phyloP scores from a whole-genome alignment of 208 protist genomes.

The Giardia muris region DNA sequence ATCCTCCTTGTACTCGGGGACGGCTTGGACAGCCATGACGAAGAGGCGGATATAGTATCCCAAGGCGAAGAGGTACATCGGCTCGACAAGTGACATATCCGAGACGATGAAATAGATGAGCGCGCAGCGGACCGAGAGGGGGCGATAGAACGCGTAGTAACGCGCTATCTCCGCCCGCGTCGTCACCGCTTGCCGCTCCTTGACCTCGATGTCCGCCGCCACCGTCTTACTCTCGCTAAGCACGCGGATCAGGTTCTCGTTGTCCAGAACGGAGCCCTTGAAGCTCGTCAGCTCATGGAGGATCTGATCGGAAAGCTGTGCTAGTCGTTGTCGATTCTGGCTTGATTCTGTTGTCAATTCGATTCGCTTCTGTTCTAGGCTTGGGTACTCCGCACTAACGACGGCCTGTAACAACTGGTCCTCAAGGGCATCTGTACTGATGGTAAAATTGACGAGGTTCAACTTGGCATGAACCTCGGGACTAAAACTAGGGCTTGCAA shows the following conservation, averaged over 20 bases:
- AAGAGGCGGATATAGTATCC: constrained; percentile 79
- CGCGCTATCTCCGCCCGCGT: constrained; percentile 69
- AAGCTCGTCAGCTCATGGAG: constrained; percentile 46
- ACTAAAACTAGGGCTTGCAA: constrained; percentile 84
- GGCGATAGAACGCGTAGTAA: constrained; percentile 29
- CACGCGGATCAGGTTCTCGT: constrained; percentile 74
- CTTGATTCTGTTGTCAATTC: constrained; percentile 80
- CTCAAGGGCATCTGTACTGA: constrained; percentile 83
- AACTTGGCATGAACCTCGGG: constrained; percentile 87
- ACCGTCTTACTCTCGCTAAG: constrained; percentile 79
- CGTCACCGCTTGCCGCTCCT: constrained; percentile 39
- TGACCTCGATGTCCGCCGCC: constrained; percentile 53
- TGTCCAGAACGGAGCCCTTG: constrained; percentile 54
- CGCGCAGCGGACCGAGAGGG: constrained; percentile 24
- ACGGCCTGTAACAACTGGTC: constrained; percentile 91
- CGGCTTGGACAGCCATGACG: constrained; percentile 49
- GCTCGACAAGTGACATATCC: constrained; percentile 62
- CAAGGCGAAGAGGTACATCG: constrained; percentile 92
- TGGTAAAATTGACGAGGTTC: constrained; percentile 91
- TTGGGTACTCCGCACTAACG: constrained; percentile 75
- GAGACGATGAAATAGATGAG: constrained; percentile 49
- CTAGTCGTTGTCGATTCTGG: constrained; percentile 75
- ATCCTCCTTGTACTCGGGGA: constrained; percentile 13
- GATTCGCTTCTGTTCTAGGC: constrained; percentile 75
- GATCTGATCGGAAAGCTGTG: constrained; percentile 85